phyloP scores from a whole-genome alignment of 2,329 filamentous ascomycete species.

The Blastomyces parvus region DNA sequence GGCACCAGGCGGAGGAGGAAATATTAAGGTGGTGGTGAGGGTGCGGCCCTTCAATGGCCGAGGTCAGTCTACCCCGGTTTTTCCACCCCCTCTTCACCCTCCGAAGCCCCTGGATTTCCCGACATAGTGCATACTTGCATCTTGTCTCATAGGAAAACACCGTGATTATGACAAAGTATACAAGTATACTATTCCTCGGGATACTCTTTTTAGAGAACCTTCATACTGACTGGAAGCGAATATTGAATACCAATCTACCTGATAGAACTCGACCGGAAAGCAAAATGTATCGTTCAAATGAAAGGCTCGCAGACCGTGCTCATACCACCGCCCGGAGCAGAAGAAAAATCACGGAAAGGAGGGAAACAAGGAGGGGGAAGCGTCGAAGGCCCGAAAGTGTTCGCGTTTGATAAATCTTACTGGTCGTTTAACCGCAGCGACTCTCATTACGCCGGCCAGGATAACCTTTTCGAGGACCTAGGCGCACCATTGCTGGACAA shows the following conservation, averaged over 20 bases:
- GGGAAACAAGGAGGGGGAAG: conserved; percentile 40
- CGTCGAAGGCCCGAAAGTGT: conserved; percentile 65
- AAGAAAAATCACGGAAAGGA: conserved; percentile 28
- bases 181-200: background rate
- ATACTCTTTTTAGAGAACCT: background rate
- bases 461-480: conserved; percentile 77
- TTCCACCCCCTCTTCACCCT: background rate
- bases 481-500: conserved; percentile 90
- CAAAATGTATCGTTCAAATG: conserved; percentile 98
- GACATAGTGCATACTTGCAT: background rate
- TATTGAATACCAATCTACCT: background rate
- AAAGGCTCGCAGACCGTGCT: conserved; percentile 85
- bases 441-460: conserved; percentile 77
- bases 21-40: conserved; percentile 99
- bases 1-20: conserved; percentile 70
- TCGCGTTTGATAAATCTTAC: conserved; percentile 94
- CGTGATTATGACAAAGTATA: background rate
- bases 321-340: conserved; percentile 56
- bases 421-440: conserved; percentile 90
- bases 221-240: background rate
- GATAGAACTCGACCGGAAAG: conserved; percentile 75
- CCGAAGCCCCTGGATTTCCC: background rate
- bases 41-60: conserved; percentile 89
- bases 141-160: background rate
- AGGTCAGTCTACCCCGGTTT: conserved; percentile 48